These are phyloP conservation scores for Syzygium jambos DNA, from an alignment of 345 rosid genomes.

Conservation along the genomic window DNA sequence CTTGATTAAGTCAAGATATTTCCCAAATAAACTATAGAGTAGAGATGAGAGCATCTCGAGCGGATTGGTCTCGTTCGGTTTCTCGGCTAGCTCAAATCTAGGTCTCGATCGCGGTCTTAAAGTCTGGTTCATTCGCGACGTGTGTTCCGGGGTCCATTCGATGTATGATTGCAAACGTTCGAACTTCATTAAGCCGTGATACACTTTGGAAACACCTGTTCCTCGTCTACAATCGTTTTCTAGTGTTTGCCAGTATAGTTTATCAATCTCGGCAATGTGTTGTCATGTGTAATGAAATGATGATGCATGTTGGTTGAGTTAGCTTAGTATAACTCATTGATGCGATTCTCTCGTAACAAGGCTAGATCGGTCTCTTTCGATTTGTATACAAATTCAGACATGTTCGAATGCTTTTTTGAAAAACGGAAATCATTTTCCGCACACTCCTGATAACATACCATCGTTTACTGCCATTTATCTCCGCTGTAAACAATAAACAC, in stretches of 20 bases:
- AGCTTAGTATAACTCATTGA: neutral
- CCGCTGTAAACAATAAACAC: too few species aligned
- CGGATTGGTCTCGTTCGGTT: neutral
- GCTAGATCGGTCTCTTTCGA: too few species aligned
- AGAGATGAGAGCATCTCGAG: neutral
- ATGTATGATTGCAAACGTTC: neutral
- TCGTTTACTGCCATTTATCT: too few species aligned
- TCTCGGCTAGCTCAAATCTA: neutral
- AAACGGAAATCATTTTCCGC: too few species aligned
- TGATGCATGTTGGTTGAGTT: neutral
- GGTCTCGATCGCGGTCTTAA: neutral
- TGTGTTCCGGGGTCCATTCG: neutral
- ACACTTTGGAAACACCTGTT: neutral
- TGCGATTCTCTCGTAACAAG: neutral
- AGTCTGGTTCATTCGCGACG: neutral
- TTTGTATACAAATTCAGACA: too few species aligned
- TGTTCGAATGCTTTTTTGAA: too few species aligned
- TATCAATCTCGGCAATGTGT: neutral
- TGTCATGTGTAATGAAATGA: neutral
- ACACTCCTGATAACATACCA: too few species aligned
- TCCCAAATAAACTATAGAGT: neutral
- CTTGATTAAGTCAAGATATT: neutral
- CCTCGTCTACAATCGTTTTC: neutral
- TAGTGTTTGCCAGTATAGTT: neutral
- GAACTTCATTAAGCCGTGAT: neutral